Percentiles rank a stretch among this genome's conserved stretches.
Conservation (phyloP, 345 rosid genomes). For the Sisymbrium altissimum region DNA sequence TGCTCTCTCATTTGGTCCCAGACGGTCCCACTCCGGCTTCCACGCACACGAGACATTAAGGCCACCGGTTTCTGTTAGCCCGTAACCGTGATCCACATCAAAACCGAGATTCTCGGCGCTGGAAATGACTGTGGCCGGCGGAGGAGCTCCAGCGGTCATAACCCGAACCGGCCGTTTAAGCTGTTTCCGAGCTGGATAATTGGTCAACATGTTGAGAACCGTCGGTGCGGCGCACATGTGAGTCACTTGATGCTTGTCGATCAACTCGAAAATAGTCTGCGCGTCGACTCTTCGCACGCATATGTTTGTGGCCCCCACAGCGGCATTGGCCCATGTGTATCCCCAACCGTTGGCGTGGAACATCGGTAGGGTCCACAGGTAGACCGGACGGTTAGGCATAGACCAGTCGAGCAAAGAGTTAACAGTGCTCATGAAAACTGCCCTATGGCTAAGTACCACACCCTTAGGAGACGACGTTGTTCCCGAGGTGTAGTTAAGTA, state of each 20-base stretch:
- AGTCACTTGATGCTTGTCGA: constrained; percentile 47
- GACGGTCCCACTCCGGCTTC: constrained; percentile 50
- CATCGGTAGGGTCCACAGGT: constrained; percentile 62
- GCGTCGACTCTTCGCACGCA: constrained; percentile 47
- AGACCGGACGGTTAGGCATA: constrained; percentile 42
- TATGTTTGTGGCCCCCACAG: constrained; percentile 58
- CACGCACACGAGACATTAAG: constrained; percentile 44
- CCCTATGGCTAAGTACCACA: constrained; percentile 51
- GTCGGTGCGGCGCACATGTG: constrained; percentile 63
- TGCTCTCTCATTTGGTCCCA: constrained; percentile 38
- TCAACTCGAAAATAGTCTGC: constrained; percentile 33
- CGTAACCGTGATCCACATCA: constrained; percentile 49
- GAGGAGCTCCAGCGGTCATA: constrained; percentile 57
- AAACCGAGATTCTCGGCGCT: constrained; percentile 47
- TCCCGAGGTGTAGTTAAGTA: constrained; percentile 60
- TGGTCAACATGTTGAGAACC: constrained; percentile 54
- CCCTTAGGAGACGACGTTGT: constrained; percentile 64
- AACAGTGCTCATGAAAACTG: constrained; percentile 40
- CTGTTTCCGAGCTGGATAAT: constrained; percentile 23
- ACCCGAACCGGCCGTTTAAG: constrained; percentile 38
- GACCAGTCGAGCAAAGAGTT: constrained; percentile 41
- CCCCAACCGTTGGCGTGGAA: constrained; percentile 68
- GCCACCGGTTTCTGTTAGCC: constrained; percentile 54
- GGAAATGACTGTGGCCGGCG: constrained; percentile 37
- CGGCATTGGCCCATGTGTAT: constrained; percentile 55